phyloP scores from a whole-genome alignment of 768 basidiomycete genomes.

The Pulveroboletus sp. region DNA sequence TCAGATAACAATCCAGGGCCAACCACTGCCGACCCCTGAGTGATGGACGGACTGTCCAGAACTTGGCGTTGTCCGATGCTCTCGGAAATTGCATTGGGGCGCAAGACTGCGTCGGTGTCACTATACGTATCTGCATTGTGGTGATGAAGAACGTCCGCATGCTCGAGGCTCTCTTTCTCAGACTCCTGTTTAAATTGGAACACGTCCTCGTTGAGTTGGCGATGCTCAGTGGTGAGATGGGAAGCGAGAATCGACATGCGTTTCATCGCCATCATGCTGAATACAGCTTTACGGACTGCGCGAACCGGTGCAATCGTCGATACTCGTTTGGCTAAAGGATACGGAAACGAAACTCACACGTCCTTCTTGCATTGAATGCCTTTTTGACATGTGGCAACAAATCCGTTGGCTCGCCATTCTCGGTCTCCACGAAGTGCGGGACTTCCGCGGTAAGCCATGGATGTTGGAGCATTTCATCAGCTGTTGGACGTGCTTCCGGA shows the following conservation, averaged over 20 bases:
- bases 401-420: constrained; percentile 59
- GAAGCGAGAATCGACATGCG: constrained; percentile 59
- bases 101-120: background rate
- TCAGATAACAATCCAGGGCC: background rate
- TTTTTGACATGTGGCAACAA: constrained; percentile 86
- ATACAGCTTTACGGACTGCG: constrained; percentile 82
- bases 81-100: background rate
- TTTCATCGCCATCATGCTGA: constrained; percentile 81
- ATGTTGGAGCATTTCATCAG: constrained; percentile 67
- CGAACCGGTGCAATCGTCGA: constrained; percentile 2
- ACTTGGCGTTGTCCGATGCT: background rate
- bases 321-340: background rate
- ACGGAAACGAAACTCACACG: constrained; percentile 51
- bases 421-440: constrained; percentile 64
- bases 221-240: constrained; percentile 39
- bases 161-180: constrained; percentile 44
- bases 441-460: constrained; percentile 56
- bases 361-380: constrained; percentile 82
- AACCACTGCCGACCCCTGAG: constrained; percentile 3
- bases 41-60: background rate
- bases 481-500: constrained; percentile 74
- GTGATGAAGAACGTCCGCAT: constrained; percentile 47
- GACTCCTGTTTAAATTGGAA: constrained; percentile 77
- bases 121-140: constrained; percentile 31
- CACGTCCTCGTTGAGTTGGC: constrained; percentile 54